These are phyloP conservation scores for Brassica hybrid DNA, from an alignment of 441 rosid species.

Conservation along the genomic window DNA sequence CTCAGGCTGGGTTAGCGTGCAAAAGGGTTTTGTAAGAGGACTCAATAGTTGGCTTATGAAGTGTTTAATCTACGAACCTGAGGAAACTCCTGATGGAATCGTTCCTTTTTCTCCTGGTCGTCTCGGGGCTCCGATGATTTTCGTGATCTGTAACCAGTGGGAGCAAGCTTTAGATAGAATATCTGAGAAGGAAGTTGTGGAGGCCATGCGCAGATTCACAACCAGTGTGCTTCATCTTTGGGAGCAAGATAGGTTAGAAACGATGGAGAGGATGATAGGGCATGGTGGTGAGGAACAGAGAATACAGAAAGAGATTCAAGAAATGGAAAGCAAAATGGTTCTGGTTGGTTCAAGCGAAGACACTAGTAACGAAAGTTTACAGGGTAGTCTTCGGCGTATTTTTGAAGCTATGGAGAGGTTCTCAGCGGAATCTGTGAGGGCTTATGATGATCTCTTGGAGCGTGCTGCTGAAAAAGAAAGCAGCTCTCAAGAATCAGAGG, in stretches of 20 bases:
- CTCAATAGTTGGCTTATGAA: constrained; percentile 82
- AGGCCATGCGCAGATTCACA: constrained; percentile 67
- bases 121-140: constrained; percentile 85
- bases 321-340: constrained; percentile 75
- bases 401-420: constrained; percentile 92
- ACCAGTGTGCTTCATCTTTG: constrained; percentile 68
- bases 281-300: constrained; percentile 78
- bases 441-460: constrained; percentile 76
- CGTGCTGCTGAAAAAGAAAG: constrained; percentile 67
- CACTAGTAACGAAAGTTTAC: constrained; percentile 60
- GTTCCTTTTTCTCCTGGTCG: constrained; percentile 94
- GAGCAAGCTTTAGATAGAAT: constrained; percentile 69
- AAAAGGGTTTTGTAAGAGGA: constrained; percentile 74
- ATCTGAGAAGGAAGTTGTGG: constrained; percentile 85
- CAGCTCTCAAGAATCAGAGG: constrained; percentile 44
- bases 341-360: constrained; percentile 46
- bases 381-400: constrained; percentile 65
- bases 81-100: constrained; percentile 83
- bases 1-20: constrained; percentile 76
- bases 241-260: constrained; percentile 73
- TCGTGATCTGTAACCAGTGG: constrained; percentile 94
- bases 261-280: constrained; percentile 54
- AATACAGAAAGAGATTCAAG: constrained; percentile 81
- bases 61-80: constrained; percentile 86
- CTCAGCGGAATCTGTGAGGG: constrained; percentile 58